Evolutionary conservation across 176 grass and related monocot genomes (phyloP), one percentile per base, ranked within the genome.

Genomic region (Phoenix roebelenii): DNA sequence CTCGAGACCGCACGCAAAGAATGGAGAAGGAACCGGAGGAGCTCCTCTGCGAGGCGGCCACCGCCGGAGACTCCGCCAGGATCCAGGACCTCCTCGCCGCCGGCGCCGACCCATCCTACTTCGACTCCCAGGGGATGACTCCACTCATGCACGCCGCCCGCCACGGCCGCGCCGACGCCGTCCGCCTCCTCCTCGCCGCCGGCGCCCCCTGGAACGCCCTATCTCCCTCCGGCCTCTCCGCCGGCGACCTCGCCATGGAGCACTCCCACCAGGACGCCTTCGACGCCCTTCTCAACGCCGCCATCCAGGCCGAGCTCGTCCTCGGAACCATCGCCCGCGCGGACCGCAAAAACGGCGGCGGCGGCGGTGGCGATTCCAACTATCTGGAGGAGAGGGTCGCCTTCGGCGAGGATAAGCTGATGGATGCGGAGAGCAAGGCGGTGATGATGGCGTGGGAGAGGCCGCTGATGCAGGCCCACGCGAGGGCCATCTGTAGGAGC

Each of bases 371-470:
- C 9, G 60, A 14, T 44, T 10, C 57, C 29, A 78, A 16, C 73
- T 97, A 91, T 74, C 72, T 97, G 3, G 70, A 90, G 12, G 89
- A 89, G 0, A 77, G 87, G 74, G 87, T 97, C 20, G 83, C 81
- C 18, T 97, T 91, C 63, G 77, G 87, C 55, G 92, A 97, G 70
- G 92, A 91, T 49, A 63, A 67, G 65, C 66, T 91, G 60, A 80
- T 97, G 87, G 92, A 97, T 52, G 68, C 68, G 54, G 92, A 91
- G 23, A 97, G 78, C 77, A 97, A 91, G 71, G 87, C 87, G 14
- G 92, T 91, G 54, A 97, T 97, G 92, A 97, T 97, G 92, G 74
- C 25, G 77, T 97, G 92, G 92, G 92, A 97, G 75, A 77, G 74
- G 49, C 87, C 92, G 71, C 77, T 97, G 56, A 97, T 97, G 87